phyloP scores from a whole-genome alignment of 2,329 filamentous ascomycete genomes.

The Nigrospora sphaerica region DNA sequence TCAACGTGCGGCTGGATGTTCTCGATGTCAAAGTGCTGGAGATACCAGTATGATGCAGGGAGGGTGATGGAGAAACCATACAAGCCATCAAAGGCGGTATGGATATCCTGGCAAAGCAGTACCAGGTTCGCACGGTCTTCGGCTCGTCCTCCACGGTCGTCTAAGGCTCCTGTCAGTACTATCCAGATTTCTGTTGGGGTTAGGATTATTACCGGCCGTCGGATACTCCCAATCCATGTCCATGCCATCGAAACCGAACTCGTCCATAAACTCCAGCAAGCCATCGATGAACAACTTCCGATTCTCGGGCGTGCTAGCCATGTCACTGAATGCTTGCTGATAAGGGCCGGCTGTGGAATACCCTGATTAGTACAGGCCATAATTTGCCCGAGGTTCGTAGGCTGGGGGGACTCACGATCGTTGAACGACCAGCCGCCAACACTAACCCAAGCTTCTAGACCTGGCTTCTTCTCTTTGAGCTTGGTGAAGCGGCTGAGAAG shows the following conservation, averaged over 20 bases:
- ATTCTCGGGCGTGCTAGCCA: background rate
- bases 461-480: slow-evolving; percentile 7
- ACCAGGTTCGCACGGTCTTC: background rate
- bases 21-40: slow-evolving; percentile 16
- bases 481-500: background rate
- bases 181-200: background rate
- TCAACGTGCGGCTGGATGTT: slow-evolving; percentile 19
- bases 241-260: slow-evolving; percentile 16
- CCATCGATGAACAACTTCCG: slow-evolving; percentile 12
- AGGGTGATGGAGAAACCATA: slow-evolving; percentile 15
- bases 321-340: background rate
- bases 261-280: slow-evolving; percentile 12
- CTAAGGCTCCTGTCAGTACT: background rate
- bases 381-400: background rate
- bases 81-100: background rate
- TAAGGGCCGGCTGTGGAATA: background rate
- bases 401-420: background rate
- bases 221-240: slow-evolving; percentile 19
- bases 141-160: background rate
- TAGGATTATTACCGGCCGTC: background rate
- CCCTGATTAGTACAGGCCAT: background rate
- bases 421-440: slow-evolving; percentile 2
- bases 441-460: slow-evolving; percentile 2
- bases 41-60: slow-evolving; percentile 19
- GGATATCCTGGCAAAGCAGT: background rate